Evolutionary conservation across 1,139 yeast species (phyloP), one percentile per base, ranked within the genome.

Genomic region (Zygosaccharomyces pseudobailii): DNA sequence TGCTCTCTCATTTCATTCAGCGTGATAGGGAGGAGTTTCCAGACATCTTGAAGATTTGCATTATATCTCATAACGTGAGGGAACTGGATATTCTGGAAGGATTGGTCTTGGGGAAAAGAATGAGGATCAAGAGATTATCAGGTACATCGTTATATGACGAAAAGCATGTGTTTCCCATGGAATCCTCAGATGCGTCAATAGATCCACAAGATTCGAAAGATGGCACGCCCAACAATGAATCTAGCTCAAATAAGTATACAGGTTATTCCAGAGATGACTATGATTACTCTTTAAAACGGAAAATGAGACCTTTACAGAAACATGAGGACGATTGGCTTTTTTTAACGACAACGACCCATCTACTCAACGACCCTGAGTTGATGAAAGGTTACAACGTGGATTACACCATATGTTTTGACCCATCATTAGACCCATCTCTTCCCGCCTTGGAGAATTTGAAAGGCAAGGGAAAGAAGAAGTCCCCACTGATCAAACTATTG

Each of bases 31-130:
- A 32, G 6, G 40, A 42, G 28, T 47, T 45, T 31, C 56, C 59
- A 2, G 48, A 48, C 3, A 45, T 54, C 8, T 42, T 60, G 33
- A 55, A 57, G 46, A 55, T 82, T 21, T 66, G 80, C 36, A 72
- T 84, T n/a, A 76, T 82, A 4, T 82, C 87, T 0, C 75, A 76
- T 36, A 77, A 74, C 54, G 74, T 82, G 31, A 81, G 83, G 56
- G 92, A 84, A 59, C 65, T 85, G 56, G 94, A 85, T 57, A 66
- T 84, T 37, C 71, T 85, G 3, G 94, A 85, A 60, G 84, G 87
- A 0, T 67, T 82, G 22, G 63, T 84, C 19, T 70, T 84, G 25
- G 92, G 92, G 0, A 79, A 84, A 57, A 65, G 71, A 34, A 63
- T 81, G 25, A 71, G 72, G 49, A 82, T 83, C 58, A 74, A 74